These are phyloP conservation scores for Cardiospermum halicacabum DNA, from an alignment of 345 rosid species.

Conservation along the genomic window DNA sequence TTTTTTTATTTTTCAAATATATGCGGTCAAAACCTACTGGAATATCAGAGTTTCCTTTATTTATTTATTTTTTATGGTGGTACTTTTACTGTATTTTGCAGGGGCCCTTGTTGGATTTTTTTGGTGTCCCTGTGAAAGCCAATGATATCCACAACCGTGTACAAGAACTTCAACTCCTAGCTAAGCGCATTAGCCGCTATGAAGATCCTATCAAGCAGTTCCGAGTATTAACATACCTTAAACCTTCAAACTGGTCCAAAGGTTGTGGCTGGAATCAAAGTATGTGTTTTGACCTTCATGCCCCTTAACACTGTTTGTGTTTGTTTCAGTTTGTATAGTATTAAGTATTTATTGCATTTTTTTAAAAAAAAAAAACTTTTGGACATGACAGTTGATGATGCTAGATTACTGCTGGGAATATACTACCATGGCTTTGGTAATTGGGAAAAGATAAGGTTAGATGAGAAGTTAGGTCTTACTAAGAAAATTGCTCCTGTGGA, in stretches of 20 bases:
- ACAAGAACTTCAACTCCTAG: conserved; percentile 82
- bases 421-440: conserved; percentile 91
- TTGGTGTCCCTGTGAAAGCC: conserved; percentile 96
- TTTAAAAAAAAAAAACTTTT: conserved; percentile 10
- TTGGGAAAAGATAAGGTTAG: conserved; percentile 97
- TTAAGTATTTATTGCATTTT: background rate
- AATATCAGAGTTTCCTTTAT: background rate
- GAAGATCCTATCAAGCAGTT: conserved; percentile 85
- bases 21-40: background rate
- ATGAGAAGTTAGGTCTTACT: conserved; percentile 81
- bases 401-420: conserved; percentile 94
- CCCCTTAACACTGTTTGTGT: background rate
- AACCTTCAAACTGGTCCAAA: conserved; percentile 99
- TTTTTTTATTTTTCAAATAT: background rate
- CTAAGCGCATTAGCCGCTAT: conserved; percentile 73
- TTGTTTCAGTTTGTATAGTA: background rate
- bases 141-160: conserved; percentile 76
- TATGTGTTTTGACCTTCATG: conserved; percentile 37
- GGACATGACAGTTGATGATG: conserved; percentile 74
- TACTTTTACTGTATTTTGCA: conserved; percentile 21
- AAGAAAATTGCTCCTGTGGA: conserved; percentile 99
- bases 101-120: conserved; percentile 96
- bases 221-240: conserved; percentile 74
- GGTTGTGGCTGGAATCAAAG: conserved; percentile 99
- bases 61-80: background rate